Conservation (phyloP, 169 alveolate genomes). For the Plasmodium chabaudi region DNA sequence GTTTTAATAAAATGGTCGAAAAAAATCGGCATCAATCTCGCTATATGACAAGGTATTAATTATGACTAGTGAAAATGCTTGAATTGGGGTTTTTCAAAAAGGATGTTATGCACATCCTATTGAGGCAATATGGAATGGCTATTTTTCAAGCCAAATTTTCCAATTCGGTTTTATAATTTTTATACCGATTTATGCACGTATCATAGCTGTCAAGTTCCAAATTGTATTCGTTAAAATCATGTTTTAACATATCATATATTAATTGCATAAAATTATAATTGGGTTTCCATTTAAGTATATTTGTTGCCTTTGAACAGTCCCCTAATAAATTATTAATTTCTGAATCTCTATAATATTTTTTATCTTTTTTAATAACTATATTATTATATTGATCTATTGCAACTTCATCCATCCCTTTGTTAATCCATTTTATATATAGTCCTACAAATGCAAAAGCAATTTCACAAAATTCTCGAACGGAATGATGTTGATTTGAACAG, state of each 20-base stretch:
- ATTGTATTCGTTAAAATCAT: constrained; percentile 62
- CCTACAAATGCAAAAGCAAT: constrained; percentile 76
- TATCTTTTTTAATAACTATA: constrained; percentile 37
- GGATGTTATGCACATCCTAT: too few relatives aligned
- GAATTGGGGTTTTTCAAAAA: too few relatives aligned
- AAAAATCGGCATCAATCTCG: too few relatives aligned
- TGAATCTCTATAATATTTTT: constrained; percentile 79
- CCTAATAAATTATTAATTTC: constrained; percentile 83
- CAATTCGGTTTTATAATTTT: too few relatives aligned
- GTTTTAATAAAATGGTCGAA: too few relatives aligned
- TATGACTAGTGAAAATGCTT: too few relatives aligned
- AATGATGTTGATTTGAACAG: constrained; percentile 80
- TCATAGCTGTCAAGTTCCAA: constrained; percentile 60
- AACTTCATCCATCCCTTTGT: constrained; percentile 78
- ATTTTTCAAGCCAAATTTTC: too few relatives aligned
- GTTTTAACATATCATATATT: constrained; percentile 80
- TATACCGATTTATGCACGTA: constrained; percentile 36
- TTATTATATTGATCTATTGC: constrained; percentile 71
- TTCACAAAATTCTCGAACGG: constrained; percentile 80
- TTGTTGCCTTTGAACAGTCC: constrained; percentile 80
- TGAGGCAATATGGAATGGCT: too few relatives aligned
- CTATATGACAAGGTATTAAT: too few relatives aligned
- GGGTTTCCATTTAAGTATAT: constrained; percentile 79
- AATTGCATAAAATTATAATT: constrained; percentile 64
- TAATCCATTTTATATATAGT: constrained; percentile 76